Base-by-base conservation (phyloP, 1,284 basidiomycete genomes). In the Moesziomyces parantarcticus region DNA sequence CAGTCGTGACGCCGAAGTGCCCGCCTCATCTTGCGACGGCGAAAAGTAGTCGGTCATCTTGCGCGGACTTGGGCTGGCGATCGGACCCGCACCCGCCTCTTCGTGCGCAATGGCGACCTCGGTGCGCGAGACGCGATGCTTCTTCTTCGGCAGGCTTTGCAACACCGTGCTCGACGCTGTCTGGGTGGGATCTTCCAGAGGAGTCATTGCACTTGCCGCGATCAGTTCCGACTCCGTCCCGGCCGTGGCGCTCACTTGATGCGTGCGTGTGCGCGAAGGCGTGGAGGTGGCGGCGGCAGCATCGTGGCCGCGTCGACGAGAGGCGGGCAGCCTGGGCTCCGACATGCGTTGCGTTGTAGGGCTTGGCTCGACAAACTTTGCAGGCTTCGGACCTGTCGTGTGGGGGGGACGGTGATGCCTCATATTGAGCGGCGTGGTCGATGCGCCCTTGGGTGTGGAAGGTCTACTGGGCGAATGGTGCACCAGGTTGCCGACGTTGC, bases 71-170 rank as follows among this genome's bases (percentile, higher is more conserved):
- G 70, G 70, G 42, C 60, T 68, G 6, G 56, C 70, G 11, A 60
- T 53, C 26, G 70, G 70, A 5, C 70, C 70, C 20, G 70, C 64
- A n/a, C 64, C 70, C 5, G 70, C 70, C 49, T 67, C 64, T 46
- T 73, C 70, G 50, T 73, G 70, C 7, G 70, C 70, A n/a, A 73
- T 68, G 44, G 70, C 70, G 34, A 73, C 54, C 48, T 73, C 70
- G 21, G 47, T 64, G 34, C 25, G 53, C 16, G 58, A 63, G 36
- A 73, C 70, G 22, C 70, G 63, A 41, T 63, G 59, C 54, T 73
- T 73, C 46, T 73, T 73, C 64, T 68, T 73, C 3, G 70, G 70
- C 22, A 73, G 34, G 57, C 70, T 73, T 25, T 63, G 64, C 1
- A 68, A 50, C n/a, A 36, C 34, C 5, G 32, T 26, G 22, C 11